Conservation (phyloP, 257 asterid genomes). For the Solanum bulbocastanum region DNA sequence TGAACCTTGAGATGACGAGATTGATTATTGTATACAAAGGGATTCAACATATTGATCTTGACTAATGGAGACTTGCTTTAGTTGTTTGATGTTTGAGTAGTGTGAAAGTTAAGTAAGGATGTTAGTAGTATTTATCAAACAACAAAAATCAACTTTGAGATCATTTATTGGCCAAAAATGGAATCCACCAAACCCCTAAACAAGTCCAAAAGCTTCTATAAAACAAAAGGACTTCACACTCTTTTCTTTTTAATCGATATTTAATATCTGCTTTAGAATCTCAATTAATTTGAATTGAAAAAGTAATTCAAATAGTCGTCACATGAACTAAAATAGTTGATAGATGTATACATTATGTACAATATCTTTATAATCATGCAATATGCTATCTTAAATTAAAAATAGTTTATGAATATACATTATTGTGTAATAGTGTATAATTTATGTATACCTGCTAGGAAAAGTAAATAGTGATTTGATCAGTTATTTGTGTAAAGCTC, state of each 20-base stretch:
- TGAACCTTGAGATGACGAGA: neutral
- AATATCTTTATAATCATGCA: neutral
- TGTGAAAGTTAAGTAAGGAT: neutral
- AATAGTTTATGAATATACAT: too few species aligned
- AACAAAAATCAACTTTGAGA: neutral
- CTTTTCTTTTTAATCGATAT: accelerated
- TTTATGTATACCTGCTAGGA: neutral
- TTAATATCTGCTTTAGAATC: neutral
- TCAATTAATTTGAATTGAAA: neutral
- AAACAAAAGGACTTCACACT: neutral
- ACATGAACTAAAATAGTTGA: too few species aligned
- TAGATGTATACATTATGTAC: too few species aligned
- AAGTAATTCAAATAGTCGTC: neutral
- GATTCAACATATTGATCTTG: neutral
- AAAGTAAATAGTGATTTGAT: neutral
- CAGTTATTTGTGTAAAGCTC: neutral
- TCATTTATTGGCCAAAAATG: neutral
- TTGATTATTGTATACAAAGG: neutral
- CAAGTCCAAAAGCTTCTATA: neutral
- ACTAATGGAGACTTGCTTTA: neutral
- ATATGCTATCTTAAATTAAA: too few species aligned
- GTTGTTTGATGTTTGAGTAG: neutral
- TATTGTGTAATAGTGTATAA: neutral
- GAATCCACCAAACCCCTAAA: neutral
- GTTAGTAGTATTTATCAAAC: neutral